These are phyloP conservation scores for Aspergillus sparsus DNA, from an alignment of 495 filamentous ascomycete species.

Conservation along the genomic window DNA sequence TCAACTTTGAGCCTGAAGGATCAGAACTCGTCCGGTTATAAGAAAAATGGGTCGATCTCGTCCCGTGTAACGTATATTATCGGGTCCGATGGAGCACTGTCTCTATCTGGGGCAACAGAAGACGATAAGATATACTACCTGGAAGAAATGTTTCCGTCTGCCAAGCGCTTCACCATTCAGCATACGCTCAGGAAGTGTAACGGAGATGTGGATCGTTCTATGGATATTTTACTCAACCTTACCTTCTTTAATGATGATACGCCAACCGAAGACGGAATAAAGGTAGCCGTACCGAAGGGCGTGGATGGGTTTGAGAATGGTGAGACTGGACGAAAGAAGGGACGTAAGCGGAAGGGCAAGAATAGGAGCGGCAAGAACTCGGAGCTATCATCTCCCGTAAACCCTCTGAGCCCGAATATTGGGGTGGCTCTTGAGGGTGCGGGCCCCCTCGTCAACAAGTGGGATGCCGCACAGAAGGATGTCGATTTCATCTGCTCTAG, in stretches of 20 bases:
- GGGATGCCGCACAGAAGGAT: constrained; percentile 56
- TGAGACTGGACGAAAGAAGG: constrained; percentile 37
- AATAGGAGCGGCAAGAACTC: constrained; percentile 24
- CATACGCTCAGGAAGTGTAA: constrained; percentile 64
- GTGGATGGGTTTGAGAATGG: constrained; percentile 74
- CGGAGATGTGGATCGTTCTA: constrained; percentile 63
- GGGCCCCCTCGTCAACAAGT: constrained; percentile 44
- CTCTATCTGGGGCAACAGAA: constrained; percentile 52
- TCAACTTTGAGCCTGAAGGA: constrained; percentile 24
- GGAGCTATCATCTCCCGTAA: constrained; percentile 14
- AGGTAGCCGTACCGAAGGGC: constrained; percentile 59
- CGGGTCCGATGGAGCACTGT: constrained; percentile 33
- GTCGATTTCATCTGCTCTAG: constrained; percentile 60
- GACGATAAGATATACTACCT: constrained; percentile 60
- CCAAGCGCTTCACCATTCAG: constrained; percentile 62
- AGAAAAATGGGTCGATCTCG: constrained; percentile 16
- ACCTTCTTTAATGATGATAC: constrained; percentile 65
- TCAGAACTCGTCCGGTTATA: constrained; percentile 23
- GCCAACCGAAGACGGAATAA: constrained; percentile 36
- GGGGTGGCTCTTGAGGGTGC: constrained; percentile 17
- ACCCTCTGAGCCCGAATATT: constrained; percentile 11
- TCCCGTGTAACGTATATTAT: constrained; percentile 34
- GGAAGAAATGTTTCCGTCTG: constrained; percentile 66
- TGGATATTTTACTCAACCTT: constrained; percentile 80
- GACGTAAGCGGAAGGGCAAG: constrained; percentile 45